These are phyloP conservation scores for Drosera spatulata DNA, from an alignment of 179 eudicot genomes.

Conservation along the genomic window DNA sequence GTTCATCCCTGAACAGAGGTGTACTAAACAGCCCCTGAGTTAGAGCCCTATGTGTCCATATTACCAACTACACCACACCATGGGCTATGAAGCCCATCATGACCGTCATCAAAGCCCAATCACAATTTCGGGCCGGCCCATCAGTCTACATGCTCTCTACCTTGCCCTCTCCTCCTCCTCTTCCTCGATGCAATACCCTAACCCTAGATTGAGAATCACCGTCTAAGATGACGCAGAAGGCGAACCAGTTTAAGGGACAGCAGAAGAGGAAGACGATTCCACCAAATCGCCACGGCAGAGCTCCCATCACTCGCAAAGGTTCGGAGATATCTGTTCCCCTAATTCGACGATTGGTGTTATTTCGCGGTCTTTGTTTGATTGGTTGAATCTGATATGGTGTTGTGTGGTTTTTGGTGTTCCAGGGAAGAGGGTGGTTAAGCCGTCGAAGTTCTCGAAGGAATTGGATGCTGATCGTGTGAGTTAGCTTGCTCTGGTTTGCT, in stretches of 20 bases:
- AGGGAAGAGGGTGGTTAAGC: conserved; percentile 67
- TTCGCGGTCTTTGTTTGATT: neutral
- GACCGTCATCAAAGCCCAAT: no score
- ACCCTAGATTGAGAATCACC: neutral
- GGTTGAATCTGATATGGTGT: neutral
- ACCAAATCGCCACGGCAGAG: conserved; percentile 68
- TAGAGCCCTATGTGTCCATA: no score
- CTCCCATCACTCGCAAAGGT: conserved; percentile 62
- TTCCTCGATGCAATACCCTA: no score
- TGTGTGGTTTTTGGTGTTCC: conserved; percentile 8
- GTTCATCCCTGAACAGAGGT: no score
- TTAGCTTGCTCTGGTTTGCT: no score
- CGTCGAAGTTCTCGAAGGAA: conserved; percentile 47
- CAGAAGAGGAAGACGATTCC: conserved; percentile 59
- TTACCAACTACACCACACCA: no score
- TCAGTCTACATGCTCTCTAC: no score
- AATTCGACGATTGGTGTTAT: neutral
- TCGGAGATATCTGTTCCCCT: no score
- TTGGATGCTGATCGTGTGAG: conserved; percentile 62
- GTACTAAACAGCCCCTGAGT: no score
- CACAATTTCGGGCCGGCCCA: no score
- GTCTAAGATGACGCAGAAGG: conserved; percentile 65
- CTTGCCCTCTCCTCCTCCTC: no score
- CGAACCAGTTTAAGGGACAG: conserved; percentile 64
- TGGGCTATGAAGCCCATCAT: no score